phyloP scores from a whole-genome alignment of 2,329 filamentous ascomycete species.

The Ambrosiella beaveri region DNA sequence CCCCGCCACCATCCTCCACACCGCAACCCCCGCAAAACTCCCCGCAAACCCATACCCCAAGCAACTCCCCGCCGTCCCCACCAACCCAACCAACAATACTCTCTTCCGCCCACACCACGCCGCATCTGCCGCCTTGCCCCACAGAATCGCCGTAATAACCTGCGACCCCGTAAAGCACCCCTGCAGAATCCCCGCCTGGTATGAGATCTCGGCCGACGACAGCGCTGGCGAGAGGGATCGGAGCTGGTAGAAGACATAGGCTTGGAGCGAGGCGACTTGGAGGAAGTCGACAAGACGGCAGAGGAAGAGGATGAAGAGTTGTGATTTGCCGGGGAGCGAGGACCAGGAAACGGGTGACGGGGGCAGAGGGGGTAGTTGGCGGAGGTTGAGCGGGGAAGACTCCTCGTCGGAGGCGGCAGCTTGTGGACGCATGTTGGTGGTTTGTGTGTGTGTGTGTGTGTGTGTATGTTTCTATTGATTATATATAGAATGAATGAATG shows the following conservation, averaged over 20 bases:
- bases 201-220: conserved; percentile 38
- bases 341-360: conserved; percentile 42
- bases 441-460: not conserved
- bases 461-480: too few relatives aligned
- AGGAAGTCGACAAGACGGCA: conserved; percentile 57
- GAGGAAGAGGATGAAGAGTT: conserved; percentile 51
- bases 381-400: not conserved
- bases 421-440: not conserved
- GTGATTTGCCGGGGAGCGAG: conserved; percentile 51
- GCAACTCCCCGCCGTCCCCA: conserved; percentile 49
- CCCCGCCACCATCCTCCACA: conserved; percentile 51
- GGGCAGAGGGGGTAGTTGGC: not conserved
- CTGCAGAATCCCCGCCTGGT: conserved; percentile 52
- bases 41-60: conserved; percentile 57
- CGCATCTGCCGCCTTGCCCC: conserved; percentile 49
- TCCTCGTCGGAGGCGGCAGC: not conserved
- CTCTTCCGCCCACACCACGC: conserved; percentile 46
- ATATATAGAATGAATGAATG: too few relatives aligned
- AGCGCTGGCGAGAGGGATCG: conserved; percentile 43
- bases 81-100: conserved; percentile 51
- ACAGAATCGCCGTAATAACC: conserved; percentile 55
- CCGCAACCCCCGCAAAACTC: conserved; percentile 44
- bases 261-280: conserved; percentile 49
- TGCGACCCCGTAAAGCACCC: conserved; percentile 58
- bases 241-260: conserved; percentile 63